These are phyloP conservation scores for Kodamaea anthophila DNA, from an alignment of 1,139 yeast species.

Conservation along the genomic window DNA sequence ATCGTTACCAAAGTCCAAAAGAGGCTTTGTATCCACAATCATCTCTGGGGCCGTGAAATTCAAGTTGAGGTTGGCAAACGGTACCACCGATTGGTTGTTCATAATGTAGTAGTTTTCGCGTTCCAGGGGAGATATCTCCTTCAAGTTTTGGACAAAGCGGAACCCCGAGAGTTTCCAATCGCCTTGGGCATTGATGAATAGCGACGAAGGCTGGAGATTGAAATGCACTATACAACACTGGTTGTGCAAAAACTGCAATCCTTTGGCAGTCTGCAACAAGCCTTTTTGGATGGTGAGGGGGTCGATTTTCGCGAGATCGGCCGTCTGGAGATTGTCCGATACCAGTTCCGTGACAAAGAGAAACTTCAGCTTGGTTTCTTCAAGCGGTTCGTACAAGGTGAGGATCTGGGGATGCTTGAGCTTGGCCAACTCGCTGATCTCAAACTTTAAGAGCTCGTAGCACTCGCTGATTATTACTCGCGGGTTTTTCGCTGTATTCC, in stretches of 20 bases:
- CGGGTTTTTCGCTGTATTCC: slow-evolving; percentile 26
- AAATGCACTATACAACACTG: slow-evolving; percentile 71
- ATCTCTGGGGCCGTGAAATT: slow-evolving; percentile 77
- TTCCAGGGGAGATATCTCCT: slow-evolving; percentile 40
- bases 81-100: slow-evolving; percentile 67
- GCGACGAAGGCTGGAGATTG: slow-evolving; percentile 71
- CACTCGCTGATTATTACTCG: slow-evolving; percentile 32
- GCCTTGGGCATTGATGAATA: slow-evolving; percentile 74
- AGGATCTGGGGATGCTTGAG: slow-evolving; percentile 84
- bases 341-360: slow-evolving; percentile 84
- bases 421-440: slow-evolving; percentile 68
- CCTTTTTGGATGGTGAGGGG: slow-evolving; percentile 82
- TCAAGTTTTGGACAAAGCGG: slow-evolving; percentile 53
- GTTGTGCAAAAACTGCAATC: slow-evolving; percentile 74
- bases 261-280: slow-evolving; percentile 68
- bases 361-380: slow-evolving; percentile 73
- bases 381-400: slow-evolving; percentile 78
- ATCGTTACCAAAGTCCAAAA: slow-evolving; percentile 64
- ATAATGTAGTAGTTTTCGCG: slow-evolving; percentile 54
- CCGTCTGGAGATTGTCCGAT: slow-evolving; percentile 49
- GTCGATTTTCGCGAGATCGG: slow-evolving; percentile 44
- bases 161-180: slow-evolving; percentile 93
- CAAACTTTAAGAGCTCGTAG: slow-evolving; percentile 35
- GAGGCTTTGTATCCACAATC: slow-evolving; percentile 48
- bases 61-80: slow-evolving; percentile 68